Evolutionary conservation across 495 filamentous ascomycete genomes (phyloP), one percentile per base, ranked within the genome.

Genomic region (Pseudoneurospora amorphoporcata): DNA sequence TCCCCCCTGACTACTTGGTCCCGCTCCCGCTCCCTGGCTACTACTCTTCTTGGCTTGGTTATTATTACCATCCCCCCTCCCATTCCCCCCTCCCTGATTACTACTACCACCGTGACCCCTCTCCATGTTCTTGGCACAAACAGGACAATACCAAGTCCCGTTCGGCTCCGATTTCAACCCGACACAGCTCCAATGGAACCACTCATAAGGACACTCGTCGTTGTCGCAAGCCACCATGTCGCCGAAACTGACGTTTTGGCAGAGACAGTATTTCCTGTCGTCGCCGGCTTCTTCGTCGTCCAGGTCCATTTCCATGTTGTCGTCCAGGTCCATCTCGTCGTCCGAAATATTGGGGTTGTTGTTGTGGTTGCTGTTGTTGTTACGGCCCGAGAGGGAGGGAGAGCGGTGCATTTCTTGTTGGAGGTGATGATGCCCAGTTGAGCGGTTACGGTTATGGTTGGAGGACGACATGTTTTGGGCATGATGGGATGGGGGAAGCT

Each of bases 211-310:
- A 83, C 95, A 99, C 71, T 90, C 86, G 61, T 93, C 91, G 75
- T 98, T 97, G 82, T 99, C 95, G 82, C 95, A 99, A 4, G 94
- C 95, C 39, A 99, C 95, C 95, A 99, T 99, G 78, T 98, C 92
- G 47, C 95, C 95, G 83, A 92, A 95, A 80, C 92, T 96, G 72
- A 97, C 92, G 75, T 90, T 92, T 78, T 95, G 92, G 80, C 95
- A 99, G 37, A 90, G 87, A 82, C 95, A 99, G 81, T 99, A 99
- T 73, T 94, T 92, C 77, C 89, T 89, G 68, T 93, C 90, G 82
- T 98, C 95, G 70, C 92, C 91, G 65, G 90, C 93, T 40, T 95
- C 93, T 53, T 96, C 95, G 65, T 94, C 93, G 40, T 92, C 92
- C 1, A 90, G 87, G 12, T 91, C 92, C 41, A 88, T 91, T 19